Base-by-base conservation (phyloP, 2,329 filamentous ascomycete species). In the Neofusicoccum sp. region DNA sequence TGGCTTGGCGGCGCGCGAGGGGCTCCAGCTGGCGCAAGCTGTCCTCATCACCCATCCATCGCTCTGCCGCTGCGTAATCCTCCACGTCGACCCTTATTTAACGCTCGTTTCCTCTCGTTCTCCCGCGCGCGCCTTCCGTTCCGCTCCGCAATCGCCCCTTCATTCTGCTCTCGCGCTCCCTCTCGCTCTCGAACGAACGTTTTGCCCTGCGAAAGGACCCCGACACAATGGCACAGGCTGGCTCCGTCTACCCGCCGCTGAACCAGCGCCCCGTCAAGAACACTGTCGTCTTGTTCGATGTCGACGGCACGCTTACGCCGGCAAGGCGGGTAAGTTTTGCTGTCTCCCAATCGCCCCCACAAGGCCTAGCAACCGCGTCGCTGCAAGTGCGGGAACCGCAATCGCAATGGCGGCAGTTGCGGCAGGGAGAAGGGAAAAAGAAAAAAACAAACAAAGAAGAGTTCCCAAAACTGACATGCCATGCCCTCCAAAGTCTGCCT, bases 241-340 rank as follows among this genome's bases (percentile, higher is more conserved):
- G 72, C 64, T 74, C 77, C 64, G 67, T 83, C 61, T 91, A 89
- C 79, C 89, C 93, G 63, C 86, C 92, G 66, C 87, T 98, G 68
- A 85, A 89, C 76, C 84, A 94, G 72, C 92, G 95, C 69, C 91
- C 92, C 47, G 81, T 97, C 78, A 92, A 93, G 82, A 92, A 95
- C 84, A 98, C 94, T 68, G 91, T 99, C 78, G 89, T 87, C 74
- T 89, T 99, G 67, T 99, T 99, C 79, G 95, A 99, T 79, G 95
- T 99, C 65, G 95, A 99, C 77, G 91, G 87, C 73, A 97, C 95
- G 34, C 86, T 99, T 70, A 95, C 93, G 14, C 90, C 88, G 45
- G 89, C 95, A 49, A 88, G 95, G 68, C 84, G 85, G 71, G 91
- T 96, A 83, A 66, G 83, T 77, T 37, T 28, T 29, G 12, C 58